Evolutionary conservation across 2,329 filamentous ascomycete genomes (phyloP).

Genomic region (Amauroascus verrucosus): DNA sequence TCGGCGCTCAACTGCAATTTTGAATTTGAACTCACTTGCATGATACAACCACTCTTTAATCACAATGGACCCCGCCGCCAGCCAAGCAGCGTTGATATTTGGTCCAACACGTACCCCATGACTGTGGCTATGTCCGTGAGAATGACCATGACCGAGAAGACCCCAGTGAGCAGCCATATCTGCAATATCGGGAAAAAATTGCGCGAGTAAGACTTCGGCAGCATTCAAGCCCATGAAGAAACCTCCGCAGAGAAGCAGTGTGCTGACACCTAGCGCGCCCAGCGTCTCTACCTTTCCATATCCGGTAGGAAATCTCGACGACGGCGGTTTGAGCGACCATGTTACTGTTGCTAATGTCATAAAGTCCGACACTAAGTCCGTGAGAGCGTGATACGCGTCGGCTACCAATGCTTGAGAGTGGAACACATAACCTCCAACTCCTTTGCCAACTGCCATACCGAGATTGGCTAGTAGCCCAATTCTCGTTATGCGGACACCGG

Average conservation of each 20-base stretch:
- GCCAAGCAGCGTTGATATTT: constrained; percentile 88
- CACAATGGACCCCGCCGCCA: constrained; percentile 78
- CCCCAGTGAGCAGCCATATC: constrained; percentile 36
- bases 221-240: constrained; percentile 84
- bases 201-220: constrained; percentile 56
- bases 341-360: constrained; percentile 90
- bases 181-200: constrained; percentile 59
- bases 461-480: constrained; percentile 84
- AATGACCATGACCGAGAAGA: constrained; percentile 46
- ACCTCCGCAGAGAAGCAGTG: constrained; percentile 78
- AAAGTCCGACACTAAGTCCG: constrained; percentile 88
- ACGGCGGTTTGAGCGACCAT: constrained; percentile 79
- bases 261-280: constrained; percentile 84
- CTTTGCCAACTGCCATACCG: constrained; percentile 88
- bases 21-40: constrained; percentile 60
- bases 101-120: constrained; percentile 54
- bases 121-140: constrained; percentile 51
- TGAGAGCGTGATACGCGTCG: constrained; percentile 90
- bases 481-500: constrained; percentile 84
- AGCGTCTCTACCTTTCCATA: constrained; percentile 98
- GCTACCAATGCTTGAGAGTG: constrained; percentile 88
- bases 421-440: constrained; percentile 83
- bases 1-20: not conserved
- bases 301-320: constrained; percentile 72
- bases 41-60: constrained; percentile 96